Evolutionary conservation across 257 asterid genomes (phyloP), one percentile per base, ranked within the genome.

Genomic region (Nicotiana benthamiana): DNA sequence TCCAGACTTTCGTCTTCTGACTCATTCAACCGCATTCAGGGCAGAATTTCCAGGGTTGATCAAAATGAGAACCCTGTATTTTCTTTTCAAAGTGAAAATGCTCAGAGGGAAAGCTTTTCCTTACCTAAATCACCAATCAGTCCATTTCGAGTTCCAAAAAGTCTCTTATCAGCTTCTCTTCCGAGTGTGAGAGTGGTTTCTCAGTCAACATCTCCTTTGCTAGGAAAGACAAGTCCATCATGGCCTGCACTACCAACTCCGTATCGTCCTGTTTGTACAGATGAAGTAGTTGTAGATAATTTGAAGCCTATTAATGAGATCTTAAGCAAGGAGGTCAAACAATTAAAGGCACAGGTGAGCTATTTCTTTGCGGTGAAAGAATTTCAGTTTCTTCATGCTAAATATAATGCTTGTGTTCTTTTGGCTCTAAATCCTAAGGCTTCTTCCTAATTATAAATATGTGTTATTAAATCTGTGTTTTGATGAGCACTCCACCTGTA

Each of bases 321-420:
- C 75, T 80, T 89, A 75, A 75, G 74, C 82, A 83, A 82, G 84
- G 98, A 94, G 89, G 89, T 90, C 81, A 90, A 84, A 85, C 83
- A 82, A 84, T 84, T 94, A 62, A 93, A 83, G 88, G 90, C 88
- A 85, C 94, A 92, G 95, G 98, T 94, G 86, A 80, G 57, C 80
- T 82, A 59, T 72, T 75, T 61, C 34, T 30, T 16, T 30, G 30
- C 5, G 4, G 57, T 20, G 57, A 24, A 40, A 13, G 3, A 13
- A 24, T 13, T 72, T 72, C 40, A 72, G 40, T 46, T 22, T 72
- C 60, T 72, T 72, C 36, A 46, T 24, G 32, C 78, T 72, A 46
- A 72, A 46, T 43, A 4, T 72, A 72, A 5, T 72, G 60, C 40
- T 46, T 46, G 36, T 40, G 32, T 10, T 68, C 3, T 68, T 53